phyloP scores from a whole-genome alignment of 202 grass and related monocot species.

The Panicum virgatum region DNA sequence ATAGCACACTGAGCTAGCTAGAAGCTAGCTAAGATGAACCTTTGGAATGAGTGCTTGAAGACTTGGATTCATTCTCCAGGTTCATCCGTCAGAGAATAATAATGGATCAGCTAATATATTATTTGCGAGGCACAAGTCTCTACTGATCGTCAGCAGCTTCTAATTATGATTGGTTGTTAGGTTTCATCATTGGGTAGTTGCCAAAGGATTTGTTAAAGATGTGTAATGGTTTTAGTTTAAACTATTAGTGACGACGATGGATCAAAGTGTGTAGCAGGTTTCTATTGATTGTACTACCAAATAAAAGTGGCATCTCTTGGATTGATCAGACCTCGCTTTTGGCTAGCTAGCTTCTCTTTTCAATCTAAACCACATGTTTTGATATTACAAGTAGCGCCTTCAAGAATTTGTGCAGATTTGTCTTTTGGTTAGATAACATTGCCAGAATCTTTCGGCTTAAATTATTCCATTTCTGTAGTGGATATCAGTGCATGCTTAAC shows the following conservation, averaged over 20 bases:
- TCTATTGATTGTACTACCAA: slow-evolving; percentile 49
- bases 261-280: slow-evolving; percentile 66
- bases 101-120: slow-evolving; percentile 38
- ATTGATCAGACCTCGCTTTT: slow-evolving; percentile 34
- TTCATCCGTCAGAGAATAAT: slow-evolving; percentile 60
- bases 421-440: slow-evolving; percentile 33
- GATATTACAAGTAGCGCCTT: slow-evolving; percentile 30
- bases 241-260: slow-evolving; percentile 30
- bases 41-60: slow-evolving; percentile 72
- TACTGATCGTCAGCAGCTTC: slow-evolving; percentile 34
- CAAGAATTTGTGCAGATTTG: slow-evolving; percentile 42
- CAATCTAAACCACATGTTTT: slow-evolving; percentile 34
- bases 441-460: slow-evolving; percentile 33
- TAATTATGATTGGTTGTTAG: slow-evolving; percentile 59
- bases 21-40: slow-evolving; percentile 55
- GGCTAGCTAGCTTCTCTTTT: slow-evolving; percentile 37
- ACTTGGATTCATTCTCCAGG: slow-evolving; percentile 66
- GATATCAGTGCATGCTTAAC: slow-evolving; percentile 21
- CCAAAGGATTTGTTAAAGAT: slow-evolving; percentile 45
- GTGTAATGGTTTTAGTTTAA: slow-evolving; percentile 42
- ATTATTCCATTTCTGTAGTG: slow-evolving; percentile 37
- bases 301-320: slow-evolving; percentile 55
- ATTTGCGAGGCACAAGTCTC: slow-evolving; percentile 16
- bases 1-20: slow-evolving; percentile 29
- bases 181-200: slow-evolving; percentile 53